Evolutionary conservation across 2,329 filamentous ascomycete genomes (phyloP).

Genomic region (Lithohypha guttulata): DNA sequence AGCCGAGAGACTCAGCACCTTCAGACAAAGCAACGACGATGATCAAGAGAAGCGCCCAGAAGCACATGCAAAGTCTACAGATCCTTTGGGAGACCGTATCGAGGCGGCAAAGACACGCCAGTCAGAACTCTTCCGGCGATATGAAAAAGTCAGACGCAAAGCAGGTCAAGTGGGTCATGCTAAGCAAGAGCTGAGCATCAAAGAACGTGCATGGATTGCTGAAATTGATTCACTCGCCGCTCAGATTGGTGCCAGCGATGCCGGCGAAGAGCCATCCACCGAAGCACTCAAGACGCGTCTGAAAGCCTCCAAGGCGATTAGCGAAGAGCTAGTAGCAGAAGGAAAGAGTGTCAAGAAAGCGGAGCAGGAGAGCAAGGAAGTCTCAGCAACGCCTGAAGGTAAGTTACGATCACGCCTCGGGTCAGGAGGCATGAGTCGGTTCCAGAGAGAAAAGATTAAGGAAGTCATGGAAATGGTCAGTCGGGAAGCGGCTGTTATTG

Average conservation of each 20-base stretch:
- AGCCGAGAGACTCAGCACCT: slow-evolving; percentile 34
- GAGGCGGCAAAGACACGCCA: slow-evolving; percentile 32
- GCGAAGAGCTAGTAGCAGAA: neutral
- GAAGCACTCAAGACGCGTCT: slow-evolving; percentile 28
- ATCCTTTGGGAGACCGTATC: slow-evolving; percentile 29
- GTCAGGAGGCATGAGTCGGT: slow-evolving; percentile 13
- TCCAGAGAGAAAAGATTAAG: slow-evolving; percentile 36
- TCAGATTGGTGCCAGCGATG: slow-evolving; percentile 26
- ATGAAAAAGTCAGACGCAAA: slow-evolving; percentile 35
- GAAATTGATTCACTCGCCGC: slow-evolving; percentile 33
- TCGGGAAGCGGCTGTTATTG: slow-evolving; percentile 30
- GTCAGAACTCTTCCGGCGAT: slow-evolving; percentile 30
- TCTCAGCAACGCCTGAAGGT: neutral
- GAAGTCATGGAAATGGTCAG: slow-evolving; percentile 42
- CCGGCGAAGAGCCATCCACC: slow-evolving; percentile 14
- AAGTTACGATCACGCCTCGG: neutral
- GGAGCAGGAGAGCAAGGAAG: neutral
- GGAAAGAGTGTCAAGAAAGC: neutral
- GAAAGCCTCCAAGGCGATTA: slow-evolving; percentile 28
- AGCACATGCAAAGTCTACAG: slow-evolving; percentile 18
- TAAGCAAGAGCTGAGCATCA: slow-evolving; percentile 36
- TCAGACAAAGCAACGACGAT: slow-evolving; percentile 31
- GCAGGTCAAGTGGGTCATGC: slow-evolving; percentile 28
- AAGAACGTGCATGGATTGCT: slow-evolving; percentile 35
- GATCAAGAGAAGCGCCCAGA: slow-evolving; percentile 19